phyloP scores from a whole-genome alignment of 2,329 filamentous ascomycete species.

The Xylariales sp. region DNA sequence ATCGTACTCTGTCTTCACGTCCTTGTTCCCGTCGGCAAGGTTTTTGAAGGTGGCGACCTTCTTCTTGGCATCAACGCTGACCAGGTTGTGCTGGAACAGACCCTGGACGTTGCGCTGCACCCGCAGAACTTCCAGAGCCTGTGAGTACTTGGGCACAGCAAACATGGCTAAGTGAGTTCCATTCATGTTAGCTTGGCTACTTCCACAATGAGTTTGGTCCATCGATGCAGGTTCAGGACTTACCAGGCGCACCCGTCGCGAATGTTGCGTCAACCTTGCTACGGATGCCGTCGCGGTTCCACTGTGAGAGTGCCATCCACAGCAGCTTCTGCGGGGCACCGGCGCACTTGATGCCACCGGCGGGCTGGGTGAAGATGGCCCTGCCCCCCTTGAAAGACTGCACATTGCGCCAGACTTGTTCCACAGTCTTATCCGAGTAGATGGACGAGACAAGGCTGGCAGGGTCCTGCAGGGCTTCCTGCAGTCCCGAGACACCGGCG shows the following conservation, averaged over 20 bases:
- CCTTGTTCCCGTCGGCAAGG: conserved; percentile 21
- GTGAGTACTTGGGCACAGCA: conserved; percentile 31
- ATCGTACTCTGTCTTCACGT: conserved; percentile 27
- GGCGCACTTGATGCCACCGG: conserved; percentile 33
- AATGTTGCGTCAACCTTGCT: conserved; percentile 26
- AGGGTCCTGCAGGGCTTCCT: conserved; percentile 27
- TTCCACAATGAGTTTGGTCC: no score
- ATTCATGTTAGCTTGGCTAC: conserved; percentile 13
- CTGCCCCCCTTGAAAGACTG: conserved; percentile 28
- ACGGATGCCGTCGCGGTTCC: conserved; percentile 27
- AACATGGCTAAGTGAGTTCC: conserved; percentile 29
- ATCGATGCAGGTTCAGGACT: conserved; percentile 6
- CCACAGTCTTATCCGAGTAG: conserved; percentile 29
- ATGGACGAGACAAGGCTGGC: conserved; percentile 30
- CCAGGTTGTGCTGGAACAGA: conserved; percentile 33
- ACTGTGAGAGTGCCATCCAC: conserved; percentile 34
- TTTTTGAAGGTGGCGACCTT: conserved; percentile 30
- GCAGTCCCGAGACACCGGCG: conserved; percentile 26
- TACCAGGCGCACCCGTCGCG: conserved; percentile 27
- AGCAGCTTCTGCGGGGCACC: conserved; percentile 34
- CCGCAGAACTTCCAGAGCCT: conserved; percentile 28
- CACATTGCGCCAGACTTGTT: conserved; percentile 30
- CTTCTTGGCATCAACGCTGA: conserved; percentile 27
- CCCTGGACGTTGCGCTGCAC: conserved; percentile 30
- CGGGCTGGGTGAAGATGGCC: conserved; percentile 33